Conservation (phyloP, 176 grass and related monocot species). For the Juncus effusus region DNA sequence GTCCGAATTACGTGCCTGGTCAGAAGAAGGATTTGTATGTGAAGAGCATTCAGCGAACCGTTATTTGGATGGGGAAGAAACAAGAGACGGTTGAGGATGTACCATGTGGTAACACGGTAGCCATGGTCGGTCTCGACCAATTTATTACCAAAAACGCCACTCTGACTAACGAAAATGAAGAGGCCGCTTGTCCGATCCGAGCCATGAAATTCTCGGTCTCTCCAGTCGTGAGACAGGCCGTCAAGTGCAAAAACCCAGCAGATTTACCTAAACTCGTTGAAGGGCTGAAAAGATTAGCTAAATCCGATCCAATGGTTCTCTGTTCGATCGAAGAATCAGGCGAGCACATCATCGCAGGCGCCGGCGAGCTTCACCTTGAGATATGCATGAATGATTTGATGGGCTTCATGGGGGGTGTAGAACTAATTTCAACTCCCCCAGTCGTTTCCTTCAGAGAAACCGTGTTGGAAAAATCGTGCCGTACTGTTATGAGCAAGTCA, state of each 20-base stretch:
- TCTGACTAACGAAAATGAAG: slow-evolving; percentile 15
- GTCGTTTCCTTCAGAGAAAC: slow-evolving; percentile 29
- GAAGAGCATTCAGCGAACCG: slow-evolving; percentile 10
- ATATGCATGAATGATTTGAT: slow-evolving; percentile 12
- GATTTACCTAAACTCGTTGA: slow-evolving; percentile 8
- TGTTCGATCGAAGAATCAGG: slow-evolving; percentile 9
- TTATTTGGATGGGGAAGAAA: slow-evolving; percentile 28
- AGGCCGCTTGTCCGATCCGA: background rate
- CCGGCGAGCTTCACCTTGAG: slow-evolving; percentile 13
- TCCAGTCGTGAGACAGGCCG: slow-evolving; percentile 2
- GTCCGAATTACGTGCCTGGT: slow-evolving; percentile 6
- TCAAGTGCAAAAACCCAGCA: slow-evolving; percentile 1
- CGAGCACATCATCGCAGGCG: slow-evolving; percentile 13
- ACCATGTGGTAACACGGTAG: background rate
- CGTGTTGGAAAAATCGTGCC: slow-evolving; percentile 21
- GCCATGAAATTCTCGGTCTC: slow-evolving; percentile 18
- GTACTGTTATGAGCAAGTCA: slow-evolving; percentile 1
- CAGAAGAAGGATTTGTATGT: slow-evolving; percentile 24
- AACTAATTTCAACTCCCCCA: slow-evolving; percentile 12
- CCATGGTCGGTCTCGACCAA: slow-evolving; percentile 16
- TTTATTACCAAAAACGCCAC: slow-evolving; percentile 23
- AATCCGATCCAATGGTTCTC: slow-evolving; percentile 10
- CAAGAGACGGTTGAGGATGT: background rate
- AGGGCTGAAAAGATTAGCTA: background rate
- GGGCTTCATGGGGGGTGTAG: slow-evolving; percentile 15